Base-by-base conservation (phyloP, 306 rosid genomes). In the Arachis stenosperma region DNA sequence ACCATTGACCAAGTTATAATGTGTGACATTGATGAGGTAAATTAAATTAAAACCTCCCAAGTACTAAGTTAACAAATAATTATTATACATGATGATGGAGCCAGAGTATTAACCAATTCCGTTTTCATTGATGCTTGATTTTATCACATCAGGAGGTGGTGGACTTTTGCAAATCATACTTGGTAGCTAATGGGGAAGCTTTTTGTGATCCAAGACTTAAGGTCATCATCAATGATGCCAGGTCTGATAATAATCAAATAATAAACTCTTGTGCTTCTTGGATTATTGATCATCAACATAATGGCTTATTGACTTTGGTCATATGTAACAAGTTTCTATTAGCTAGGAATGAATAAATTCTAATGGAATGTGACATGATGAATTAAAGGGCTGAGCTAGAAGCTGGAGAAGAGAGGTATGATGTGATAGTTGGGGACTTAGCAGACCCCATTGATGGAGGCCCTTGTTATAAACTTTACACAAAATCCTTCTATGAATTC, bases 361-460 rank as follows among this genome's bases (percentile, higher is more conserved):
- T 12, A n/a, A 48, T 5, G 5, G 15, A 48, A 6, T 10, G 65
- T 67, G 73, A 69, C 33, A 48, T 82, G 50, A 62, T 80, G 53
- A 22, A 22, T 22, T 33, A 4, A 71, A 93, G 98, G 86, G 96
- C 81, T 81, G 96, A 89, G 84, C 81, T 90, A 70, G 96, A 86
- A 83, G 70, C 75, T 58, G 80, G 85, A 79, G 78, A 85, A 56
- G 90, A 86, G 58, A 59, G 60, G 47, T 93, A 89, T 77, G 97
- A 93, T 77, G 94, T 93, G 74, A 90, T 93, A 50, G 63, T 93
- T 52, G 98, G 98, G 1, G 98, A 93, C 73, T 87, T 93, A 75
- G 98, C 98, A 10, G 98, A 93, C 75, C 98, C 98, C 66, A 88
- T 93, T 58, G 97, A 93, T 73, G 98, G 98, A 56, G 98, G 98